Evolutionary conservation across 2,329 filamentous ascomycete genomes (phyloP).

Genomic region (Massarina eburnea): DNA sequence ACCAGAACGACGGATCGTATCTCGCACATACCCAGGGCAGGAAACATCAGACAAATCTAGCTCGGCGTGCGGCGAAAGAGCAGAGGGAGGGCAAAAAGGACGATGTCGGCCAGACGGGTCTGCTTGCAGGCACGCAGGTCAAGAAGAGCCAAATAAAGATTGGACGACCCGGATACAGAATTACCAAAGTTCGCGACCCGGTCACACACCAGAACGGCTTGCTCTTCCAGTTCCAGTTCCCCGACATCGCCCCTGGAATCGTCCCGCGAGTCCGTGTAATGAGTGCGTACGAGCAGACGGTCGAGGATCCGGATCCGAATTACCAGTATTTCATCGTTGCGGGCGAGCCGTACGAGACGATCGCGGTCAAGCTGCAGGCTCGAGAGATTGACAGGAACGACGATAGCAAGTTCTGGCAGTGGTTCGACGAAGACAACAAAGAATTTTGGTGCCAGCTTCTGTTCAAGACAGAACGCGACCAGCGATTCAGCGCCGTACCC

Average conservation of each 20-base stretch:
- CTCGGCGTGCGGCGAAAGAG: slow-evolving; percentile 91
- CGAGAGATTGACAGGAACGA: slow-evolving; percentile 88
- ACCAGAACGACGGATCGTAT: slow-evolving; percentile 99
- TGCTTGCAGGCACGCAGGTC: slow-evolving; percentile 68
- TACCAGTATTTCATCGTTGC: slow-evolving; percentile 95
- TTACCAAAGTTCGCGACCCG: slow-evolving; percentile 91
- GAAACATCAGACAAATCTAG: slow-evolving; percentile 98
- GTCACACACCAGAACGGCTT: slow-evolving; percentile 85
- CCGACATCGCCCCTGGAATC: slow-evolving; percentile 77
- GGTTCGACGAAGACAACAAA: slow-evolving; percentile 93
- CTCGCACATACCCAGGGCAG: slow-evolving; percentile 97
- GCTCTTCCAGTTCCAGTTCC: slow-evolving; percentile 95
- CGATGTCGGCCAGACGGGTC: slow-evolving; percentile 70
- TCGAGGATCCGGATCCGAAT: slow-evolving; percentile 88
- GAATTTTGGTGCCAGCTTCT: slow-evolving; percentile 98
- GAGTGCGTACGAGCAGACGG: slow-evolving; percentile 94
- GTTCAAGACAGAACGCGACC: slow-evolving; percentile 97
- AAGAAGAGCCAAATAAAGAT: slow-evolving; percentile 90
- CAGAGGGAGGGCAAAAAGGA: slow-evolving; percentile 80
- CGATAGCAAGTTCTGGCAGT: slow-evolving; percentile 86
- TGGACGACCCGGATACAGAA: slow-evolving; percentile 93
- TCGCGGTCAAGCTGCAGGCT: slow-evolving; percentile 92
- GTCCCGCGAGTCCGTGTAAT: slow-evolving; percentile 90
- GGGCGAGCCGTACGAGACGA: slow-evolving; percentile 97
- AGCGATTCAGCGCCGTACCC: slow-evolving; percentile 73